These are phyloP conservation scores for Metschnikowia hibisci DNA, from an alignment of 805 yeast genomes.

Conservation along the genomic window DNA sequence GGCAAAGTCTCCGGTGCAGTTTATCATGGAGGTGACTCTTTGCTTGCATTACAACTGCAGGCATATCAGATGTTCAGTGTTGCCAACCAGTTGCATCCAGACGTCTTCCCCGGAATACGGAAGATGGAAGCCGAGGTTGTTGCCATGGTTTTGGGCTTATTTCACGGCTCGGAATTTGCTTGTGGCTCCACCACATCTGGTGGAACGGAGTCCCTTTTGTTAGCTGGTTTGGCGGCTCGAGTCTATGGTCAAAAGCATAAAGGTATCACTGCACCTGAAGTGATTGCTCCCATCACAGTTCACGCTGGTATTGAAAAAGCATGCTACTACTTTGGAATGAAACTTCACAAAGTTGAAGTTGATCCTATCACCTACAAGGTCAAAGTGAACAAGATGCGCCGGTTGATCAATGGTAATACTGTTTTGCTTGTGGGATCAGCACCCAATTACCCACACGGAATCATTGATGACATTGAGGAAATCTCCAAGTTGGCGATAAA, in stretches of 20 bases:
- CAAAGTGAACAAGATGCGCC: conserved; percentile 55
- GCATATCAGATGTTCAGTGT: conserved; percentile 78
- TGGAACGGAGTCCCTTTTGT: conserved; percentile 87
- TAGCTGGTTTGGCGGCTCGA: conserved; percentile 86
- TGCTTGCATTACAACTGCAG: conserved; percentile 66
- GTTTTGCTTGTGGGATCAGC: conserved; percentile 88
- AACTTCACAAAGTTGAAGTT: conserved; percentile 72
- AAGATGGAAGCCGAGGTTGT: conserved; percentile 97
- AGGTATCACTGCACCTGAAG: conserved; percentile 71
- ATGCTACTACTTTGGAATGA: conserved; percentile 83
- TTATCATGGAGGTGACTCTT: conserved; percentile 87
- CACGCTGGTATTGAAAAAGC: conserved; percentile 98
- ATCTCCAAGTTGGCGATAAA: conserved; percentile 62
- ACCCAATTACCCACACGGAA: conserved; percentile 96
- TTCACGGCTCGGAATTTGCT: conserved; percentile 63
- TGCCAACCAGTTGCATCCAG: conserved; percentile 95
- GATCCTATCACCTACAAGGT: conserved; percentile 67
- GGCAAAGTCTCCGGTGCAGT: conserved; percentile 95
- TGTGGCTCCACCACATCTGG: conserved; percentile 87
- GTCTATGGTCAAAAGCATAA: conserved; percentile 58
- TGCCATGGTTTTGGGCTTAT: conserved; percentile 77
- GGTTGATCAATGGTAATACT: conserved; percentile 73
- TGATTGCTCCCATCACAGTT: conserved; percentile 81
- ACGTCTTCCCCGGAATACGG: conserved; percentile 92
- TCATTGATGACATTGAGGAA: conserved; percentile 80